phyloP scores from a whole-genome alignment of 495 filamentous ascomycete species.

The Trichocladium antarcticum region DNA sequence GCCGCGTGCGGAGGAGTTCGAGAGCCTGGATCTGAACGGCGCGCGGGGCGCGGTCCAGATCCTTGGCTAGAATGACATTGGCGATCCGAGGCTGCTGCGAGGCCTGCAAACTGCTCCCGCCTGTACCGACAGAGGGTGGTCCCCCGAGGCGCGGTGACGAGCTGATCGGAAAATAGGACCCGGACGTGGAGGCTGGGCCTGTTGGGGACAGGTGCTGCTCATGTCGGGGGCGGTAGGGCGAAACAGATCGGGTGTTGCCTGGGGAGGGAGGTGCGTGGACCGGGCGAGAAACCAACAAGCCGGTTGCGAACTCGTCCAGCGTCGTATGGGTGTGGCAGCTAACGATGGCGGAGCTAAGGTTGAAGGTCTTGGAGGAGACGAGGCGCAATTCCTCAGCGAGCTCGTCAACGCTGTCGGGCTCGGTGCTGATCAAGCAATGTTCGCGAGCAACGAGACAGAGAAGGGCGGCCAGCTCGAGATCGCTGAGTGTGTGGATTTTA shows the following conservation, averaged over 20 bases:
- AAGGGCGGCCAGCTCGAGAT: constrained; percentile 78
- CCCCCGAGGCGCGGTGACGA: constrained; percentile 2
- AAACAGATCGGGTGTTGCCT: constrained; percentile 21
- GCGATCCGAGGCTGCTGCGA: constrained; percentile 43
- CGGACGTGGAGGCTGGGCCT: constrained; percentile 5
- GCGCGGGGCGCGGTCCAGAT: constrained; percentile 58
- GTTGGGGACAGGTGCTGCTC: constrained; percentile 11
- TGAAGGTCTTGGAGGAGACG: constrained; percentile 59
- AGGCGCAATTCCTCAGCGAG: constrained; percentile 62
- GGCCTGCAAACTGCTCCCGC: not conserved
- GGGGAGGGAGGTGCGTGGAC: constrained; percentile 14
- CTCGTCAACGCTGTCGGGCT: constrained; percentile 46
- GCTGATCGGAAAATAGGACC: constrained; percentile 17
- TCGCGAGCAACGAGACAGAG: constrained; percentile 67
- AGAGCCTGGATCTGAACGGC: constrained; percentile 79
- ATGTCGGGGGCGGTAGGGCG: constrained; percentile 26
- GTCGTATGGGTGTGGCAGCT: constrained; percentile 61
- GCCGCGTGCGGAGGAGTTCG: constrained; percentile 68
- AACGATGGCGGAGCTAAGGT: constrained; percentile 53
- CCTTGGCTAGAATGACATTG: constrained; percentile 69
- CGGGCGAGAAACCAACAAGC: constrained; percentile 45
- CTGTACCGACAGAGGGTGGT: constrained; percentile 1
- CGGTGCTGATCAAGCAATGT: constrained; percentile 79
- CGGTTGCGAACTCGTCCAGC: constrained; percentile 65
- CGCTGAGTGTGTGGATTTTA: constrained; percentile 63